Evolutionary conservation across 1,284 basidiomycete species (phyloP).

Genomic region (Rhodotorula sp.): DNA sequence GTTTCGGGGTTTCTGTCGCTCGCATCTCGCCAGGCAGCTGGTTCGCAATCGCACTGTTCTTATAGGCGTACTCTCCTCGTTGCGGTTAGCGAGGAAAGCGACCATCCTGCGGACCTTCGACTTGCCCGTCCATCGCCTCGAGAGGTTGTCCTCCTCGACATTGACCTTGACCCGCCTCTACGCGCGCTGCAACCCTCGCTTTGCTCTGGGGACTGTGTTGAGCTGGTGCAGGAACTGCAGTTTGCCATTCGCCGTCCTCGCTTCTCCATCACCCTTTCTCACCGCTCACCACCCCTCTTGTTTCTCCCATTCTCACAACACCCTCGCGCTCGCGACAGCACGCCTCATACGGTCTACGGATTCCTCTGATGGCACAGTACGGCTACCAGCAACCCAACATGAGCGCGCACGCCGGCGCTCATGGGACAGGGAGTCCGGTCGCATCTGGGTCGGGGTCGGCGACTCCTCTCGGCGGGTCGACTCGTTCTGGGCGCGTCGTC

Average conservation of each 20-base stretch:
- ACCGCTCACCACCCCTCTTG: neutral
- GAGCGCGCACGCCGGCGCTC: neutral
- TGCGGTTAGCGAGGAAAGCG: neutral
- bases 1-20: too few relatives aligned
- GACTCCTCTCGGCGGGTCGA: conserved; percentile 6
- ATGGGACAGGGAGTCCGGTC: neutral
- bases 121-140: neutral
- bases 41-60: neutral
- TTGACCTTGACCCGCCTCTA: too few relatives aligned
- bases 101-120: neutral
- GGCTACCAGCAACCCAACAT: neutral
- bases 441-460: conserved; percentile 18
- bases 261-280: too few relatives aligned
- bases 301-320: neutral
- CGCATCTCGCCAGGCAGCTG: too few relatives aligned
- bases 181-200: too few relatives aligned
- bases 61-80: neutral
- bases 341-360: too few relatives aligned
- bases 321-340: neutral
- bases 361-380: neutral
- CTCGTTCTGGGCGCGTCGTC: conserved; percentile 32
- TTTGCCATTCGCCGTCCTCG: too few relatives aligned
- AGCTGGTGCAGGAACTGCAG: too few relatives aligned
- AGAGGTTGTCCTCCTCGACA: too few relatives aligned
- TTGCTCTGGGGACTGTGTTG: too few relatives aligned